Percentiles rank a stretch among this genome's conserved stretches.
Conservation (phyloP, 768 basidiomycete species). For the Psilocybe azurescens region DNA sequence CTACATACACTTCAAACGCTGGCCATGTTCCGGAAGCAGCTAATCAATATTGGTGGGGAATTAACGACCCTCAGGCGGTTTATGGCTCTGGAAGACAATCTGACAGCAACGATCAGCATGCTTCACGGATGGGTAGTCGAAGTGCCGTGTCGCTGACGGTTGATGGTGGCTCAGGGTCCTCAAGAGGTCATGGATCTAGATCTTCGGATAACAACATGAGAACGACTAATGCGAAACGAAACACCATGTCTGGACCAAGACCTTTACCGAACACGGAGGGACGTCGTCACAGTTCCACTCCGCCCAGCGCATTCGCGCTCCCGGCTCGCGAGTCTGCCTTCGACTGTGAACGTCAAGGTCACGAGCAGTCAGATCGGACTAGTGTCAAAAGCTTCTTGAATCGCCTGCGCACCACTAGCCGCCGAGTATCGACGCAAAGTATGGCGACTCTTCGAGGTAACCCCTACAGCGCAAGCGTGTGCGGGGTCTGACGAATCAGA, state of each 20-base stretch:
- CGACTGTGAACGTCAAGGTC: constrained; percentile 19
- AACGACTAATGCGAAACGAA: constrained; percentile 11
- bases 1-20: constrained; percentile 5
- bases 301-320: constrained; percentile 19
- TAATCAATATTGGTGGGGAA: constrained; percentile 12
- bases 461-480: constrained; percentile 6
- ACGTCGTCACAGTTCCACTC: constrained; percentile 20
- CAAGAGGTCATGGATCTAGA: constrained; percentile 16
- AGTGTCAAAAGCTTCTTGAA: constrained; percentile 24
- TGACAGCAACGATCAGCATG: neutral
- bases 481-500: constrained; percentile 11
- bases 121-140: constrained; percentile 6
- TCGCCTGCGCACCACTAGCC: constrained; percentile 19
- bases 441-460: constrained; percentile 13
- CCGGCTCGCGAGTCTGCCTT: neutral
- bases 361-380: constrained; percentile 19
- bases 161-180: constrained; percentile 17
- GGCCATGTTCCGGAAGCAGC: constrained; percentile 1
- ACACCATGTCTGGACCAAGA: constrained; percentile 19
- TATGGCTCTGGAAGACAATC: neutral
- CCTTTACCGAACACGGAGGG: constrained; percentile 6
- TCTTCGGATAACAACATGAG: constrained; percentile 12
- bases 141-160: constrained; percentile 23
- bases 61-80: constrained; percentile 8
- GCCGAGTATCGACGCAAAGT: constrained; percentile 18